These are phyloP conservation scores for Solanum chiquidenum DNA, from an alignment of 257 asterid genomes.

Conservation along the genomic window DNA sequence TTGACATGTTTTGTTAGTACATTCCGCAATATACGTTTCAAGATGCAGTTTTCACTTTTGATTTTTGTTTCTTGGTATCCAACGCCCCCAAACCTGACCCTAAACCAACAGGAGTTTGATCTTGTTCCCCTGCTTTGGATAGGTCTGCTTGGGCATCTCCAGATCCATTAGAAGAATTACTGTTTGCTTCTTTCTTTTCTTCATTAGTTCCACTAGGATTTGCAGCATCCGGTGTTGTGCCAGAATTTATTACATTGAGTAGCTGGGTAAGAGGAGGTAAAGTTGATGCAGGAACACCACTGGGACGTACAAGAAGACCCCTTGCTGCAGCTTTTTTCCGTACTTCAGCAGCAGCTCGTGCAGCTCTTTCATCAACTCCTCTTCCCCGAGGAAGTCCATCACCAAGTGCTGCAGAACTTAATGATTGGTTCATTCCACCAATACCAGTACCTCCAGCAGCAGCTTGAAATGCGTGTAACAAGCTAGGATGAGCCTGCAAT, in stretches of 20 bases:
- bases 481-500: slow-evolving; percentile 78
- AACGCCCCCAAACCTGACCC: slow-evolving; percentile 59
- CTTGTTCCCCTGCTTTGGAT: slow-evolving; percentile 19
- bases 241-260: slow-evolving; percentile 46
- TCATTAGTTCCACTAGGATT: slow-evolving; percentile 13
- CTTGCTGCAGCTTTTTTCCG: slow-evolving; percentile 90
- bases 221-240: slow-evolving; percentile 17
- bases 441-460: slow-evolving; percentile 33
- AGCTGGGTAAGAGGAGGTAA: slow-evolving; percentile 58
- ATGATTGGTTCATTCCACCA: slow-evolving; percentile 37
- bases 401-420: slow-evolving; percentile 28
- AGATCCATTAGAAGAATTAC: slow-evolving; percentile 24
- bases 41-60: slow-evolving; percentile 37
- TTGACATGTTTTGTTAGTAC: neutral
- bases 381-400: slow-evolving; percentile 58
- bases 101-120: slow-evolving; percentile 61
- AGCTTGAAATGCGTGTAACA: slow-evolving; percentile 75
- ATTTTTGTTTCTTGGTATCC: slow-evolving; percentile 58
- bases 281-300: slow-evolving; percentile 50
- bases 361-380: slow-evolving; percentile 86
- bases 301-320: slow-evolving; percentile 66
- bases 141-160: slow-evolving; percentile 10
- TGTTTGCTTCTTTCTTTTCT: slow-evolving; percentile 30
- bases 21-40: slow-evolving; percentile 1
- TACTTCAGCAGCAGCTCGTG: slow-evolving; percentile 74